Evolutionary conservation across 2,329 filamentous ascomycete genomes (phyloP), one percentile per base, ranked within the genome.

Genomic region (Pseudogymnoascus sp.): DNA sequence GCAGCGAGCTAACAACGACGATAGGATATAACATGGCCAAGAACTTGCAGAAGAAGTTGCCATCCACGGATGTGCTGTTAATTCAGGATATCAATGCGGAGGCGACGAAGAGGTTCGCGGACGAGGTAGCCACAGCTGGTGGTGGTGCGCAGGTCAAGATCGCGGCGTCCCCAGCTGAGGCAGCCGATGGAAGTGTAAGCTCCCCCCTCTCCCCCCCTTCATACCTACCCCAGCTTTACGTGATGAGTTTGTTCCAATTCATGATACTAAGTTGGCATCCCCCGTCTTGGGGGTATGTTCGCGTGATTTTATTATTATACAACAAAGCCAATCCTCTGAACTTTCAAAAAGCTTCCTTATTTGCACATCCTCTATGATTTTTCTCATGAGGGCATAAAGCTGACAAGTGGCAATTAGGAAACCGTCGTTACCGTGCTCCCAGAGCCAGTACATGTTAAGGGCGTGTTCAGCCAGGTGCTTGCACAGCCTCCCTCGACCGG

Each of bases 401-500:
- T 69, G 59, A 63, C 67, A 63, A 65, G 53, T 7, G 61, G 16
- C 59, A 65, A 65, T 62, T 69, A 97, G 93, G 88, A 93, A 77
- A 89, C 86, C 31, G 86, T 96, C 66, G 86, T 99, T 63, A 96
- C 93, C 11, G 92, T 91, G 64, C 84, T 99, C 1, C 95, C 95
- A 0, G 91, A 96, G 70, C 91, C 93, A 1, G 82, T 88, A 28
- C 93, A 97, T 73, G 93, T 97, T 64, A 89, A 89, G 72, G 83
- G 84, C 61, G 91, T 96, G 40, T 97, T 92, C 75, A 79, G 85
- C 56, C 82, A 88, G 62, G 92, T 97, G 73, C 80, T 96, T 50
- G 81, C 84, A 56, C 78, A 82, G 2, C 78, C 81, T 5, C 78
- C 82, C 5, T 75, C 75, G 34, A 71, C 80, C 18, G 73, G 77